A percentile compares a stretch with the other conserved stretches of the same genome.
These are phyloP conservation scores for Trapa bicornis DNA, from an alignment of 345 rosid species.

Conservation along the genomic window DNA sequence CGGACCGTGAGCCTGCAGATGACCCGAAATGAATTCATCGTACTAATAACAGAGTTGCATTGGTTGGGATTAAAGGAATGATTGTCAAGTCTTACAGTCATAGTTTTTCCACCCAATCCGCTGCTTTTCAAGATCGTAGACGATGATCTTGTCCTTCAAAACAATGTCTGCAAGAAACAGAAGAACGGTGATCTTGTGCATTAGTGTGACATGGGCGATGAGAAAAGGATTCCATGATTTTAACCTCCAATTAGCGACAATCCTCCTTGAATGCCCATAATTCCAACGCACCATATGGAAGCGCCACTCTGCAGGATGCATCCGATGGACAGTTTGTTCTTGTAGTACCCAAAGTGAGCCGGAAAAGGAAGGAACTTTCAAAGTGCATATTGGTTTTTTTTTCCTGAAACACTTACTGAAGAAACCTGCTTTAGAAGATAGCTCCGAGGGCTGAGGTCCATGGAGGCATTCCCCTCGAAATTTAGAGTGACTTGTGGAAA, in stretches of 20 bases:
- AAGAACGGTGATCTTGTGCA: not conserved
- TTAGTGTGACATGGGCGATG: not conserved
- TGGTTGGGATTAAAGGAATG: too few species aligned
- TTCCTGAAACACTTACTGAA: too few species aligned
- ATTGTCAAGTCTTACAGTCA: conserved; percentile 39
- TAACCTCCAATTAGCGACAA: conserved; percentile 89
- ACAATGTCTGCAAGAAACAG: conserved; percentile 50
- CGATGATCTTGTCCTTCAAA: conserved; percentile 76
- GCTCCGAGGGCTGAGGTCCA: conserved; percentile 60
- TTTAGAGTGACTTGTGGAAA: conserved; percentile 89
- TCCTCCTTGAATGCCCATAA: conserved; percentile 49
- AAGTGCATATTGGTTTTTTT: too few species aligned
- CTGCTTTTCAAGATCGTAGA: conserved; percentile 64
- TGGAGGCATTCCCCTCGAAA: conserved; percentile 80
- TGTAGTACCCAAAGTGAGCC: too few species aligned
- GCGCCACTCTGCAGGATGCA: conserved; percentile 45
- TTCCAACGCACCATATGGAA: conserved; percentile 84
- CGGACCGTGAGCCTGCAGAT: conserved; percentile 52
- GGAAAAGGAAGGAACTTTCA: too few species aligned
- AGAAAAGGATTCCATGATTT: conserved; percentile 1
- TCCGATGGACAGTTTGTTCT: not conserved
- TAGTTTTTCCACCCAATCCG: conserved; percentile 78
- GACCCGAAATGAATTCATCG: too few species aligned
- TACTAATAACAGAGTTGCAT: too few species aligned
- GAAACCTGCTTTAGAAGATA: conserved; percentile 57